A percentile compares a stretch with the other conserved stretches of the same genome.
Conservation (phyloP, 2,329 filamentous ascomycete species). For the Fusarium mangiferae region DNA sequence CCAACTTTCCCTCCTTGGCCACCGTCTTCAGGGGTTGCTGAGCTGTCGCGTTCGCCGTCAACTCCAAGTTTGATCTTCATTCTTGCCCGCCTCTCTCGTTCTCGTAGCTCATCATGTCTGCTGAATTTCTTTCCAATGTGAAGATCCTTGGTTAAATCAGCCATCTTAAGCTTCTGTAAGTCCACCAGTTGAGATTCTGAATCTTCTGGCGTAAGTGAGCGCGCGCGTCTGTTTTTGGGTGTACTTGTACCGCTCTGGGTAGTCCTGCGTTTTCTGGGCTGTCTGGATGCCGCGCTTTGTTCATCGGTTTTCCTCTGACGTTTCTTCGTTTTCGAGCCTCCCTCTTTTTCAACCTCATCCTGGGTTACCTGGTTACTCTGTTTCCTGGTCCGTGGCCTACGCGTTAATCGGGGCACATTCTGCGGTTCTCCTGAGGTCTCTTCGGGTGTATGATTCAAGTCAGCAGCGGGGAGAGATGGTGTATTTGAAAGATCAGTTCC, state of each 20-base stretch:
- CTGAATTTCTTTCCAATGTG: constrained; percentile 80
- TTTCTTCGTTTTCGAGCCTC: constrained; percentile 45
- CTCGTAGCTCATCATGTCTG: constrained; percentile 76
- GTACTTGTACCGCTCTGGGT: constrained; percentile 40
- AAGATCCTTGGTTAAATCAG: constrained; percentile 75
- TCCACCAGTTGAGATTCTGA: constrained; percentile 73
- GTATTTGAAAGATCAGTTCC: constrained; percentile 26
- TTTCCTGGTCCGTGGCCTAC: constrained; percentile 36
- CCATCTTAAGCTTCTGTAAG: constrained; percentile 74
- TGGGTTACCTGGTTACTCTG: constrained; percentile 18
- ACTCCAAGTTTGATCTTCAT: constrained; percentile 46
- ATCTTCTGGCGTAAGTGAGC: constrained; percentile 69
- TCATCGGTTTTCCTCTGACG: constrained; percentile 47
- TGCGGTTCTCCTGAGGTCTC: constrained; percentile 12
- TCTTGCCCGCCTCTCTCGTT: constrained; percentile 66
- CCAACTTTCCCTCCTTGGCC: constrained; percentile 33
- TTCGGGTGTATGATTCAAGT: constrained; percentile 15
- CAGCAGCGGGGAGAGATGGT: constrained; percentile 11
- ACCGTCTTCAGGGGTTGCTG: constrained; percentile 34
- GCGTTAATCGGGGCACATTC: constrained; percentile 7
- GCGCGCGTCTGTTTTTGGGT: constrained; percentile 50
- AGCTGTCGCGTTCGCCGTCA: constrained; percentile 39
- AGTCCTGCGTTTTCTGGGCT: constrained; percentile 45
- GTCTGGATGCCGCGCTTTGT: constrained; percentile 32
- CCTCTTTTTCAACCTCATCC: constrained; percentile 30